These are phyloP conservation scores for Auricularia heimuer DNA, from an alignment of 768 basidiomycete genomes.

Conservation along the genomic window DNA sequence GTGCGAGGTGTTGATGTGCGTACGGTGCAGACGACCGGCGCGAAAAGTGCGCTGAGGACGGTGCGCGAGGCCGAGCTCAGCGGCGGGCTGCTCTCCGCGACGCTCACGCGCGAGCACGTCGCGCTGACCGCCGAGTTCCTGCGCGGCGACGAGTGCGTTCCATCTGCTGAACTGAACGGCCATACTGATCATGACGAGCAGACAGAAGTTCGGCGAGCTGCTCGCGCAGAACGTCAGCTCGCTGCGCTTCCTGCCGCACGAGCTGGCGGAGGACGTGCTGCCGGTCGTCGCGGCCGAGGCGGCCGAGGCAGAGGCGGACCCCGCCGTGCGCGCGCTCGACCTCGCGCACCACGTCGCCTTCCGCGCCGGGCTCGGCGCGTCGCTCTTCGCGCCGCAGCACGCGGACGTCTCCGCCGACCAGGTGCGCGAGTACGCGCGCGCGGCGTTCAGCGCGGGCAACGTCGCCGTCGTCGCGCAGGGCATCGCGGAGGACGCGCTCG, in stretches of 20 bases:
- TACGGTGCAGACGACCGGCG: slow-evolving; percentile 64
- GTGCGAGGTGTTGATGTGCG: not conserved
- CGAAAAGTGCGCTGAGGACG: slow-evolving; percentile 81
- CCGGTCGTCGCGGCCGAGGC: slow-evolving; percentile 63
- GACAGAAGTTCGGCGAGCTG: slow-evolving; percentile 82
- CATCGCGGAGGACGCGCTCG: slow-evolving; percentile 61
- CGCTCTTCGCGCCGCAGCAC: slow-evolving; percentile 75
- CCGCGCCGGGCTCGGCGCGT: slow-evolving; percentile 86
- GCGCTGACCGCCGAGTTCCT: slow-evolving; percentile 92
- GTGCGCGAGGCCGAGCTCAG: slow-evolving; percentile 89
- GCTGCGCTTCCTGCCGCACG: slow-evolving; percentile 48
- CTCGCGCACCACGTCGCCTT: slow-evolving; percentile 85
- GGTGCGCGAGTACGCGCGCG: slow-evolving; percentile 61
- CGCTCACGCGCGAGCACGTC: slow-evolving; percentile 80
- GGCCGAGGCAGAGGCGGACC: slow-evolving; percentile 45
- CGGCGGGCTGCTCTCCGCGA: slow-evolving; percentile 82
- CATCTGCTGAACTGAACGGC: not conserved
- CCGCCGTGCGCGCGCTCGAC: slow-evolving; percentile 68
- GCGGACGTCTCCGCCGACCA: slow-evolving; percentile 50
- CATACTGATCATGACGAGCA: slow-evolving; percentile 22
- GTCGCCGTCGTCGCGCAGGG: slow-evolving; percentile 83
- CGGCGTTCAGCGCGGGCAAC: slow-evolving; percentile 69
- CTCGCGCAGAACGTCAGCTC: slow-evolving; percentile 78
- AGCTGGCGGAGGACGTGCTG: slow-evolving; percentile 35
- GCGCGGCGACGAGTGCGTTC: slow-evolving; percentile 83